Conservation (phyloP, 768 basidiomycete genomes). For the Cystobasidiopsis lactophilus region DNA sequence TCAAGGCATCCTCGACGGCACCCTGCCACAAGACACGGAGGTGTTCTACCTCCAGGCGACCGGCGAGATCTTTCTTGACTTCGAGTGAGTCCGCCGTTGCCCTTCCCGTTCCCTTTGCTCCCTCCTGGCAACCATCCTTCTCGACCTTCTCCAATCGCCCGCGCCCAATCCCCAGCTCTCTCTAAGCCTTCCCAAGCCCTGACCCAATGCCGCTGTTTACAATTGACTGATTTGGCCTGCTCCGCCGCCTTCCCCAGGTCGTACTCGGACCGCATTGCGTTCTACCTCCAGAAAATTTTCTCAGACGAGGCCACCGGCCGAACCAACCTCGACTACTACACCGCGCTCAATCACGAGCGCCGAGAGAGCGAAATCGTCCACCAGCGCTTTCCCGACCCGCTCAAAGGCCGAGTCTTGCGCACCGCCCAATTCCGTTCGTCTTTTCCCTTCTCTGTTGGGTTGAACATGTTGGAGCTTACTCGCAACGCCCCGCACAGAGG, state of each 20-base stretch:
- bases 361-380: slow-evolving; percentile 76
- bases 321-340: slow-evolving; percentile 78
- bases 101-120: slow-evolving; percentile 5
- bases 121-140: slow-evolving; percentile 19
- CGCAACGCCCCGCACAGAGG: slow-evolving; percentile 37
- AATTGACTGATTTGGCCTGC: not conserved
- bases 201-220: not conserved
- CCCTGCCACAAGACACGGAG: slow-evolving; percentile 33
- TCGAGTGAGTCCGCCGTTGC: slow-evolving; percentile 45
- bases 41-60: slow-evolving; percentile 87
- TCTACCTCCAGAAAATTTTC: slow-evolving; percentile 82
- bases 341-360: slow-evolving; percentile 74
- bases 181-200: not conserved
- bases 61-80: slow-evolving; percentile 90
- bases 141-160: slow-evolving; percentile 16
- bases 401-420: slow-evolving; percentile 74
- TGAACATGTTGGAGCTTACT: not conserved
- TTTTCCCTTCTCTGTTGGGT: slow-evolving; percentile 15
- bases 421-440: slow-evolving; percentile 92
- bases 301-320: slow-evolving; percentile 95
- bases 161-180: slow-evolving; percentile 23
- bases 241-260: slow-evolving; percentile 28
- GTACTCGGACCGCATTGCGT: slow-evolving; percentile 78
- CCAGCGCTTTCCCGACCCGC: slow-evolving; percentile 68
- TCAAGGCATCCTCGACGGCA: slow-evolving; percentile 15